Base-by-base conservation (phyloP, 352 stramenopile genomes). In the Pythium diclinum region DNA sequence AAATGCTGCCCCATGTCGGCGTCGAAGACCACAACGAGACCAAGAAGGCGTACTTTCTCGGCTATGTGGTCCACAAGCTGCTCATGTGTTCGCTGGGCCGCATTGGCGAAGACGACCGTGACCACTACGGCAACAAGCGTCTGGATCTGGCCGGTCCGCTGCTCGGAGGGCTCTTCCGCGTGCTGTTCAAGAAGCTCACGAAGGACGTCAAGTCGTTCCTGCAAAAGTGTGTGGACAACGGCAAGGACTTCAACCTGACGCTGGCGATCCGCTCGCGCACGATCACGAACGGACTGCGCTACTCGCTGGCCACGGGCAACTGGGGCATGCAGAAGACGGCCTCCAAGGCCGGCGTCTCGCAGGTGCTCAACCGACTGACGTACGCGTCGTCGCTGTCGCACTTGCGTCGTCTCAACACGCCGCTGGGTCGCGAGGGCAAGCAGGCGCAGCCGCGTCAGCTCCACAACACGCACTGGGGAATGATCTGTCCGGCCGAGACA, bases 111-210 rank as follows among this genome's bases (percentile, higher is more conserved):
- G 97, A 99, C 72, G 98, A 99, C 77, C 93, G 97, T 67, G 98
- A 99, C 86, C 97, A 99, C 76, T 99, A 99, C 80, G 97, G 96
- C 56, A 99, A 99, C 86, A 99, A 99, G 74, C 90, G 98, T 38
- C 74, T 99, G 34, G 98, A 99, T 91, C 83, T 99, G 57, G 98
- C 97, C 21, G 98, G 98, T 65, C 96, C 97, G 10, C 75, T 99
- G 59, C 81, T 99, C 5, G 97, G 92, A 30, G 94, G 96, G 34
- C 81, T 99, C 44, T 99, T 99, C 81, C 91, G 97, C 60, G 87
- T 98, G 48, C 78, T 99, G 25, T 99, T 99, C 76, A 92, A 98
- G 71, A 99, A 99, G 73, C 82, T 99, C 46, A 99, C 95, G 6
- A 99, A 99, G 80, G 97, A 99, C 69, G 95, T 99, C 19, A 96